Percentiles rank a stretch among this genome's conserved stretches.
phyloP scores from a whole-genome alignment of 345 rosid genomes.

The Orychophragmus violaceus region DNA sequence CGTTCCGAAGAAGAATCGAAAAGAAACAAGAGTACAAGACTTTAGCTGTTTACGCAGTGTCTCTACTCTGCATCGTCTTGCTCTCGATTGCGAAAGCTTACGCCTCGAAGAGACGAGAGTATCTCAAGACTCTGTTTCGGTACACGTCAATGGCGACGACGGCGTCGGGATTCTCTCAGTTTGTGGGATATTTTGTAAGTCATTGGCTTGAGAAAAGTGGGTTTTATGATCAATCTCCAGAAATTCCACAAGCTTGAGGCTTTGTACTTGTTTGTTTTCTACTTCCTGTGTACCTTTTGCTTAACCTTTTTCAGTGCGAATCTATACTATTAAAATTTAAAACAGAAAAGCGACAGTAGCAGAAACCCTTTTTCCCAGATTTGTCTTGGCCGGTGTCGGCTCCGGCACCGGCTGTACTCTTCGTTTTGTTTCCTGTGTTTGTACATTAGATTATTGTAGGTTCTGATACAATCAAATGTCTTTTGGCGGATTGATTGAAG shows the following conservation, averaged over 20 bases:
- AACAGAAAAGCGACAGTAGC: too few species aligned
- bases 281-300: too few species aligned
- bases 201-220: constrained; percentile 43
- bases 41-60: constrained; percentile 46
- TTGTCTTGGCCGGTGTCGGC: too few species aligned
- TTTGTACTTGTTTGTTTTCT: not conserved
- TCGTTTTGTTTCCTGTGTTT: too few species aligned
- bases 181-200: constrained; percentile 45
- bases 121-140: constrained; percentile 41
- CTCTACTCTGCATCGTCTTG: constrained; percentile 54
- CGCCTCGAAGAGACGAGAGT: constrained; percentile 37
- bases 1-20: constrained; percentile 39
- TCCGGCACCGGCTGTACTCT: too few species aligned
- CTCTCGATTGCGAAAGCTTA: constrained; percentile 70
- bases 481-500: too few species aligned
- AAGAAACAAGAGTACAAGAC: constrained; percentile 47
- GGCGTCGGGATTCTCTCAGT: constrained; percentile 55
- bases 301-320: too few species aligned
- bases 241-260: constrained; percentile 9
- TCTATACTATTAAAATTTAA: too few species aligned
- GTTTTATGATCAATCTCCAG: constrained; percentile 18
- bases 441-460: too few species aligned
- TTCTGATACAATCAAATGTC: too few species aligned
- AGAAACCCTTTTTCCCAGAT: too few species aligned
- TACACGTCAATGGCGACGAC: constrained; percentile 43